Percentiles rank a stretch among this genome's conserved stretches.
Evolutionary conservation across 176 grass and related monocot genomes (phyloP).

Genomic region (Zea luxurians): DNA sequence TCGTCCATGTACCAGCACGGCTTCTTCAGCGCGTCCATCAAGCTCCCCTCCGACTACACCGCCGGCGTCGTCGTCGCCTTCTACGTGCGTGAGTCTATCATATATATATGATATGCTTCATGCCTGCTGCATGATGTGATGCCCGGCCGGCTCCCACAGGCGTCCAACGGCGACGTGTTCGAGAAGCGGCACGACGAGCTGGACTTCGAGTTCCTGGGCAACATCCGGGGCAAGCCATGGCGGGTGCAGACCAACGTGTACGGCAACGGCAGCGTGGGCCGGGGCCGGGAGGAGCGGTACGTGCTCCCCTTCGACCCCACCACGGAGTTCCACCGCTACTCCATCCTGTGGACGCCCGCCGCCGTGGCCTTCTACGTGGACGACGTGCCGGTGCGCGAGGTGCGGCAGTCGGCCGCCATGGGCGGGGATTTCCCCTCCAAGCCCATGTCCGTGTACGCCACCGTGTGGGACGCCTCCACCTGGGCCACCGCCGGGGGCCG

Average conservation of each 20-base stretch:
- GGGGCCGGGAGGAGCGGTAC: conserved; percentile 80
- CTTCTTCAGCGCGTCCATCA: conserved; percentile 90
- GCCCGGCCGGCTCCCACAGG: not conserved
- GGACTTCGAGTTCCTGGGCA: conserved; percentile 91
- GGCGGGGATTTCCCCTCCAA: conserved; percentile 76
- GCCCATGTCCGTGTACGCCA: conserved; percentile 88
- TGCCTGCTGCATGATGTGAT: too few species aligned
- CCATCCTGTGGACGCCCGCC: conserved; percentile 66
- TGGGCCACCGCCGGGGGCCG: conserved; percentile 76
- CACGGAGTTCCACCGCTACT: conserved; percentile 92
- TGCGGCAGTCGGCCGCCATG: conserved; percentile 43
- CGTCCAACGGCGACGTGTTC: conserved; percentile 82
- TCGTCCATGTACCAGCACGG: conserved; percentile 79
- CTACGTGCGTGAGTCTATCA: conserved; percentile 46
- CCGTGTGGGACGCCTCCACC: conserved; percentile 83
- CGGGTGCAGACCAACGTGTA: conserved; percentile 85
- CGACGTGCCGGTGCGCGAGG: conserved; percentile 72
- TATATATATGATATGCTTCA: not conserved
- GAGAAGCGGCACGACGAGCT: conserved; percentile 83
- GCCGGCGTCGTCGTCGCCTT: conserved; percentile 92
- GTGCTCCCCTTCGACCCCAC: conserved; percentile 75
- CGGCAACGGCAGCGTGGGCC: conserved; percentile 80
- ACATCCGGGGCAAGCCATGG: conserved; percentile 78
- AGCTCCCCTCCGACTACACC: conserved; percentile 86
- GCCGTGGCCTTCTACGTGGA: conserved; percentile 66